Conservation (phyloP, 768 basidiomycete genomes). For the Lactarius trivialis region DNA sequence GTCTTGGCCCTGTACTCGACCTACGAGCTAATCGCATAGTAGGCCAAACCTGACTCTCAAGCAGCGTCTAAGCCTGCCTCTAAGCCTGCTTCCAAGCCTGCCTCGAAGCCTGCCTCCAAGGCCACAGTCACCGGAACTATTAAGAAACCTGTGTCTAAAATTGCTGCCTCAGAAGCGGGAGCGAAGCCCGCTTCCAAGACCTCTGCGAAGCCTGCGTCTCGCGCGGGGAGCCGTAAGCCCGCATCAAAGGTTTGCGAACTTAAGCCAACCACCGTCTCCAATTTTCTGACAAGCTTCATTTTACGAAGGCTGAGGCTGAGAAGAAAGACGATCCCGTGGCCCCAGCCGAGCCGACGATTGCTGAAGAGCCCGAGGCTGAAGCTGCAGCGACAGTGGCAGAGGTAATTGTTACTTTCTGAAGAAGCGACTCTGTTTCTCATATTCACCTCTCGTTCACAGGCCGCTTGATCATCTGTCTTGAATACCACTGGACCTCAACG, state of each 20-base stretch:
- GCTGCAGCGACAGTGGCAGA: constrained; percentile 3
- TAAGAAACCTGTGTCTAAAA: constrained; percentile 31
- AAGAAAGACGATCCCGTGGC: constrained; percentile 15
- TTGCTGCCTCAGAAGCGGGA: constrained; percentile 14
- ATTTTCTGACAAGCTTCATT: not conserved
- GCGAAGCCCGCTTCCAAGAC: constrained; percentile 32
- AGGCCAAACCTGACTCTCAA: constrained; percentile 21
- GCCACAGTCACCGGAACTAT: constrained; percentile 32
- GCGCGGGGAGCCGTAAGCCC: constrained; percentile 29
- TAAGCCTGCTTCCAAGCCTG: constrained; percentile 19
- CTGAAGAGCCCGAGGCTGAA: constrained; percentile 23
- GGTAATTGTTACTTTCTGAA: not conserved
- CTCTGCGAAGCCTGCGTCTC: constrained; percentile 25
- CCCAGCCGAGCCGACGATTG: constrained; percentile 16
- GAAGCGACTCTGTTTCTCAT: not conserved
- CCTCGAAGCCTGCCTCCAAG: constrained; percentile 34
- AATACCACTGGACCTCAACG: constrained; percentile 7
- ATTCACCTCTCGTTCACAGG: constrained; percentile 1
- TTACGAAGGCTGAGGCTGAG: constrained; percentile 17
- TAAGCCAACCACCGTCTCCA: constrained; percentile 16
- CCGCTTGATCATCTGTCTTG: constrained; percentile 13
- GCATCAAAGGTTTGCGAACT: constrained; percentile 29
- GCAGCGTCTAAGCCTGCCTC: constrained; percentile 31
- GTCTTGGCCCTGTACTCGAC: constrained; percentile 10
- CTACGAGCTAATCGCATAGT: not conserved